Evolutionary conservation across 176 grass and related monocot genomes (phyloP).

Genomic region (Neostapfia colusana): DNA sequence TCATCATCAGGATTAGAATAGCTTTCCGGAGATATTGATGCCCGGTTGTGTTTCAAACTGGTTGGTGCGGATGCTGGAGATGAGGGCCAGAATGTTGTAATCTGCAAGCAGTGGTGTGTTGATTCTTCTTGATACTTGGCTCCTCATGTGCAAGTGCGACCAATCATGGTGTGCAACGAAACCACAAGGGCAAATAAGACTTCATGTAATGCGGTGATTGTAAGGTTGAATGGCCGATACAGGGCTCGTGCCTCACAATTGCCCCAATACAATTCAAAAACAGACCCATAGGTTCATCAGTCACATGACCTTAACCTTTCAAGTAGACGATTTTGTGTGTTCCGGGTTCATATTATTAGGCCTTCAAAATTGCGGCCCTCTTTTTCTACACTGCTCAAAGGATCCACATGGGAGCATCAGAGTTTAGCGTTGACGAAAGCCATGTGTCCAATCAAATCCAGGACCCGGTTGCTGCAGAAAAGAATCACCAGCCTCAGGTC

Average conservation of each 20-base stretch:
- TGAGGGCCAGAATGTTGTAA: too few species aligned
- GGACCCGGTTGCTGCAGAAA: slow-evolving; percentile 66
- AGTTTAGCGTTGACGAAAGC: slow-evolving; percentile 51
- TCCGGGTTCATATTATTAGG: background rate
- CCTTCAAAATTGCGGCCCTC: slow-evolving; percentile 37
- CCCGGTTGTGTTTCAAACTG: too few species aligned
- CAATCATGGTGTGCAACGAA: background rate
- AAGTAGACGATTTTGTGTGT: background rate
- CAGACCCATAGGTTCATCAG: background rate
- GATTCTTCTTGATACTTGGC: too few species aligned
- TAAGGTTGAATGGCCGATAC: too few species aligned
- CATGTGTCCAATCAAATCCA: slow-evolving; percentile 90
- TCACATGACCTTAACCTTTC: slow-evolving; percentile 15
- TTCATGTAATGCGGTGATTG: background rate
- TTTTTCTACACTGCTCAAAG: slow-evolving; percentile 14
- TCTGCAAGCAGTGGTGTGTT: too few species aligned
- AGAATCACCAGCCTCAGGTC: background rate
- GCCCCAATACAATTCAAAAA: background rate
- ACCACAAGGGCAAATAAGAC: background rate
- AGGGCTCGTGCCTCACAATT: background rate
- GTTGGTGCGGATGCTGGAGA: too few species aligned
- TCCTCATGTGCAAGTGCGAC: too few species aligned
- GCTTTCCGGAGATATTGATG: too few species aligned
- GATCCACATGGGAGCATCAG: slow-evolving; percentile 1
- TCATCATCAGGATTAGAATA: too few species aligned